Evolutionary conservation across 257 asterid genomes (phyloP).

Genomic region (Misopates orontium): DNA sequence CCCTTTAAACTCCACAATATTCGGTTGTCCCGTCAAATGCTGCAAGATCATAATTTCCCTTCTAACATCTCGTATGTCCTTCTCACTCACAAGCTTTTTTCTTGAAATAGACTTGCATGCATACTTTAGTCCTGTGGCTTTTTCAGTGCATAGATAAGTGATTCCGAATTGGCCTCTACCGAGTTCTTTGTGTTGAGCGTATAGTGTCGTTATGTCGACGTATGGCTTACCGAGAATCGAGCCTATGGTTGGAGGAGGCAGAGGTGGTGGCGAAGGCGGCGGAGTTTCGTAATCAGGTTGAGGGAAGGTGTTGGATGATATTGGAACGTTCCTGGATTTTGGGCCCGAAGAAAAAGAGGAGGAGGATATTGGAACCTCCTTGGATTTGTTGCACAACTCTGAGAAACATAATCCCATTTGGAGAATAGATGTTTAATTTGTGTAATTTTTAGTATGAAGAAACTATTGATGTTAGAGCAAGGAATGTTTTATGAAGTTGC

Average conservation of each 20-base stretch:
- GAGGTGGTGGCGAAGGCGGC: constrained; percentile 22
- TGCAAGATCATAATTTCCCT: constrained; percentile 59
- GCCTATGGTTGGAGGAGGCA: constrained; percentile 30
- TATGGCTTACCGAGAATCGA: constrained; percentile 43
- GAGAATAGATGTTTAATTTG: not conserved
- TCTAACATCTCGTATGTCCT: constrained; percentile 43
- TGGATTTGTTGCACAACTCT: constrained; percentile 35
- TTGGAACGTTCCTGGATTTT: constrained; percentile 52
- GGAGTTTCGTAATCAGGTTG: constrained; percentile 22
- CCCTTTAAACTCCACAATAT: constrained; percentile 64
- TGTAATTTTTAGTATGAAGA: not conserved
- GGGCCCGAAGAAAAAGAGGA: constrained; percentile 29
- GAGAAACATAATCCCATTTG: constrained; percentile 64
- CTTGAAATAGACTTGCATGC: constrained; percentile 65
- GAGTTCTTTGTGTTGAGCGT: constrained; percentile 47
- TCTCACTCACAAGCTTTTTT: constrained; percentile 35
- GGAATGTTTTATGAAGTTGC: constrained; percentile 20
- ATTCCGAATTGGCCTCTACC: constrained; percentile 73
- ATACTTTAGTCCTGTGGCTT: constrained; percentile 35
- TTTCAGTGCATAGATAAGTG: constrained; percentile 60
- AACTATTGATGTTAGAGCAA: constrained; percentile 17
- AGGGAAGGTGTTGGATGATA: constrained; percentile 47
- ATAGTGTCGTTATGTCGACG: constrained; percentile 43
- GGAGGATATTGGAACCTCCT: constrained; percentile 58
- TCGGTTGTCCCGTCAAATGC: constrained; percentile 62